Percentiles rank a stretch among this genome's conserved stretches.
Evolutionary conservation across 352 stramenopile genomes (phyloP).

Genomic region (Phytopythium aichiense): DNA sequence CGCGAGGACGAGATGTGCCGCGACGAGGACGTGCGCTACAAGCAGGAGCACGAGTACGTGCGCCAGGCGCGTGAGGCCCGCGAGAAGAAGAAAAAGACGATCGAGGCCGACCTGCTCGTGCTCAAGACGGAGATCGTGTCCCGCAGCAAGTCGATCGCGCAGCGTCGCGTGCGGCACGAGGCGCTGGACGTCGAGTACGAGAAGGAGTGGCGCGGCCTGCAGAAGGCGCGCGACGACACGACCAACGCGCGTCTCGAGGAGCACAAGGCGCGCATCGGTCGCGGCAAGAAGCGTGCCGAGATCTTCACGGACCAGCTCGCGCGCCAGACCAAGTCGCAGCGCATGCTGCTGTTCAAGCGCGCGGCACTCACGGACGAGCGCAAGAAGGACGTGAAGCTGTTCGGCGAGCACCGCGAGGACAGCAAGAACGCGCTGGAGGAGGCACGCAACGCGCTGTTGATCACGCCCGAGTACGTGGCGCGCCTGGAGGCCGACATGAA

Average conservation of each 20-base stretch:
- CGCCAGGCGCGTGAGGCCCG: conserved; percentile 63
- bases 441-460: conserved; percentile 57
- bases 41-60: conserved; percentile 84
- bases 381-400: conserved; percentile 74
- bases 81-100: conserved; percentile 82
- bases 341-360: conserved; percentile 86
- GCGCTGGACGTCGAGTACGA: conserved; percentile 81
- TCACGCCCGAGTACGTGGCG: conserved; percentile 83
- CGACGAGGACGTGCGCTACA: conserved; percentile 81
- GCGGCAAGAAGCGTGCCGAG: conserved; percentile 82
- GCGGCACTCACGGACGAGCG: conserved; percentile 81
- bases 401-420: conserved; percentile 83
- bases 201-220: conserved; percentile 78
- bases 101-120: conserved; percentile 67
- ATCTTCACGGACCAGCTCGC: conserved; percentile 77
- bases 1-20: conserved; percentile 84
- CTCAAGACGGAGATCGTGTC: conserved; percentile 81
- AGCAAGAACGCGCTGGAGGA: conserved; percentile 74
- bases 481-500: conserved; percentile 85
- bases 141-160: conserved; percentile 61
- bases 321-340: conserved; percentile 78
- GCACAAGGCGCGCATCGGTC: conserved; percentile 61
- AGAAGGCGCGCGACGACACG: conserved; percentile 52
- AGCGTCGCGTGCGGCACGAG: conserved; percentile 70
- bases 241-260: conserved; percentile 65